Base-by-base conservation (phyloP, 1,284 basidiomycete genomes). In the Fomitopsis betulina region DNA sequence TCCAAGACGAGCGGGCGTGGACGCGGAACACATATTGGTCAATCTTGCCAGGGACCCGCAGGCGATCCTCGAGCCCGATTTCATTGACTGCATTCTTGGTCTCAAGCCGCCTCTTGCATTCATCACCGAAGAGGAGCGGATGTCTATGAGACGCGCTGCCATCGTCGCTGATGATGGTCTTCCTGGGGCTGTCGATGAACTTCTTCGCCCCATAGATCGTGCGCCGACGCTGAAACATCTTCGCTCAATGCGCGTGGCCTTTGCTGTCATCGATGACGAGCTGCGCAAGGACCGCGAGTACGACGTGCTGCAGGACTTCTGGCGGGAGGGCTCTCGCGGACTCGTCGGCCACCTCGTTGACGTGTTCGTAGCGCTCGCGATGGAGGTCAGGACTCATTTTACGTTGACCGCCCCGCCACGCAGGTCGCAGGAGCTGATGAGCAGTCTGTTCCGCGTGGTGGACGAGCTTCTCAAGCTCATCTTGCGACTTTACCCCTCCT, bases 1-100 rank as follows among this genome's bases (percentile, higher is more conserved):
- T 5, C 87, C 87, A 0, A 79, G 81, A 30, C 81, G 80, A 61
- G 81, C 83, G 0, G 83, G 81, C 2, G 77, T 86, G 30, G 77
- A 87, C 53, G 84, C 85, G 0, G 89, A 91, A 70, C 81, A 85
- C 49, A 79, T 91, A 25, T 75, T 91, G 2, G 71, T 79, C 35
- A 78, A 80, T 38, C 77, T 91, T n/a, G 77, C 82, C 0, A 76
- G 78, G 40, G 79, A 84, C 42, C 87, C 89, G 21, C 75, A 69
- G n/a, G 78, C 84, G 17, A 76, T 89, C 61, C 76, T 89, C 9
- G 79, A 78, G 32, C 73, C 76, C 2, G 81, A 85, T 60, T 73
- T 90, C 33, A 71, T 81, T 42, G 78, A 81, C 50, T 81, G 81
- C 52, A 75, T 90, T 27, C 72, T 85, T 13, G 70, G 74, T 6